Evolutionary conservation across 129 eudicot genomes (phyloP).

Genomic region (Rutidosis leptorrhynchoides): DNA sequence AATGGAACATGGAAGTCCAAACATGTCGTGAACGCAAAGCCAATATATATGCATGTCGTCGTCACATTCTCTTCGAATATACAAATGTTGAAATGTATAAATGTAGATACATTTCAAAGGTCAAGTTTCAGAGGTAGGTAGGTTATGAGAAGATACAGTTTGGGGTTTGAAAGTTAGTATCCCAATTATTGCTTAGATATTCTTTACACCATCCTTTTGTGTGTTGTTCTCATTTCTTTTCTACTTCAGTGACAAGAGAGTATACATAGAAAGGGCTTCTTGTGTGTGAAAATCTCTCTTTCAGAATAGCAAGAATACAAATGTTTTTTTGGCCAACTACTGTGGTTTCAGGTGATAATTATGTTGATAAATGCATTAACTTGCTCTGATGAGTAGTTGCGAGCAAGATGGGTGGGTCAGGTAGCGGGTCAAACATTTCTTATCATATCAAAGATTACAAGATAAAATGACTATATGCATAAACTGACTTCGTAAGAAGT

Average conservation of each 20-base stretch:
- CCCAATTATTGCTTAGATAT: slow-evolving; percentile 7
- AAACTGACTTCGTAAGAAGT: background rate
- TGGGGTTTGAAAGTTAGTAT: slow-evolving; percentile 10
- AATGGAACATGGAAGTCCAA: slow-evolving; percentile 12
- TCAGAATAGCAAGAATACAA: background rate
- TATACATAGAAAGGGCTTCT: background rate
- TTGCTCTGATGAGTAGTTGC: background rate
- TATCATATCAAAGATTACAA: too few relatives aligned
- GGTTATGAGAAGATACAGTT: slow-evolving; percentile 9
- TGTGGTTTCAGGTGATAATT: background rate
- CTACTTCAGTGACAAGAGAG: background rate
- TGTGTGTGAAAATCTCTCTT: background rate
- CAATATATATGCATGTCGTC: background rate
- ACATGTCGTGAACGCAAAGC: slow-evolving; percentile 14
- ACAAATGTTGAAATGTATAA: slow-evolving; percentile 24
- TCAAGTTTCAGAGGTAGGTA: slow-evolving; percentile 3
- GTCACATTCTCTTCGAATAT: slow-evolving; percentile 1
- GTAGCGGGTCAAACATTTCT: too few relatives aligned
- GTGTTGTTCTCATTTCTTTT: background rate
- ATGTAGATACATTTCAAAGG: slow-evolving; percentile 23
- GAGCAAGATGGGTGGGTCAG: too few relatives aligned
- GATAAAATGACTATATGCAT: too few relatives aligned
- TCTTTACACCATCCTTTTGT: slow-evolving; percentile 18
- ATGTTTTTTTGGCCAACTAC: background rate
- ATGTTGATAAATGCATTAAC: too few relatives aligned